These are phyloP conservation scores for Colletotrichum melonis DNA, from an alignment of 2,329 filamentous ascomycete genomes.

Conservation along the genomic window DNA sequence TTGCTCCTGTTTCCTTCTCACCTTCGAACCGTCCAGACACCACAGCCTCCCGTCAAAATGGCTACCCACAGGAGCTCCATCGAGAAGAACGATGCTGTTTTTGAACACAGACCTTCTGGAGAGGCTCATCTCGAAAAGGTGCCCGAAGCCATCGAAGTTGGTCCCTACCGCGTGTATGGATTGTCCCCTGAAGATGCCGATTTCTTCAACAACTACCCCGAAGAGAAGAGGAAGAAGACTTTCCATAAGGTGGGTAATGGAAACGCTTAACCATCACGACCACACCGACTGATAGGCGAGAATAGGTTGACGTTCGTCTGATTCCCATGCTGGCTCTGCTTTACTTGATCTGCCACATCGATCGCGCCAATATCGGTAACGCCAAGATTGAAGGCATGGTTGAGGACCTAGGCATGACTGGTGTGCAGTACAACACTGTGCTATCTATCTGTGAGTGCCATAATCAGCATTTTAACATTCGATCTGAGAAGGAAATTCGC, in stretches of 20 bases:
- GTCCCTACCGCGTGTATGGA: slow-evolving; percentile 44
- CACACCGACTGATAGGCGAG: background rate
- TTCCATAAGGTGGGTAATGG: slow-evolving; percentile 37
- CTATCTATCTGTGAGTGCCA: slow-evolving; percentile 70
- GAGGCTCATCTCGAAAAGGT: slow-evolving; percentile 31
- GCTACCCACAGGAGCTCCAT: slow-evolving; percentile 22
- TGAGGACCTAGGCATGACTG: slow-evolving; percentile 60
- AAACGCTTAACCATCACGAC: no score
- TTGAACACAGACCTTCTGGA: slow-evolving; percentile 14
- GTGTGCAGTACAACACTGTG: slow-evolving; percentile 63
- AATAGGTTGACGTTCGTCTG: slow-evolving; percentile 37
- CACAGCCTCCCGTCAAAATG: background rate
- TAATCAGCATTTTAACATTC: slow-evolving; percentile 45
- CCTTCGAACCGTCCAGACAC: no score
- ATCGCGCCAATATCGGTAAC: slow-evolving; percentile 62
- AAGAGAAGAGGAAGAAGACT: slow-evolving; percentile 40
- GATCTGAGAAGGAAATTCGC: slow-evolving; percentile 53
- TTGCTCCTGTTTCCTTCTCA: background rate
- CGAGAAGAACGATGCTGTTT: slow-evolving; percentile 29
- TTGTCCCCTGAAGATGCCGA: slow-evolving; percentile 43
- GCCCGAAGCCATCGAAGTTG: slow-evolving; percentile 41
- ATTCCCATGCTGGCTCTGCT: slow-evolving; percentile 65
- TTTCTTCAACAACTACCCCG: slow-evolving; percentile 43
- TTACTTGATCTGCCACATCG: slow-evolving; percentile 68
- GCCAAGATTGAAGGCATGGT: slow-evolving; percentile 58